Evolutionary conservation across 148 eudicot genomes (phyloP).

Genomic region (Limonium bicolor): DNA sequence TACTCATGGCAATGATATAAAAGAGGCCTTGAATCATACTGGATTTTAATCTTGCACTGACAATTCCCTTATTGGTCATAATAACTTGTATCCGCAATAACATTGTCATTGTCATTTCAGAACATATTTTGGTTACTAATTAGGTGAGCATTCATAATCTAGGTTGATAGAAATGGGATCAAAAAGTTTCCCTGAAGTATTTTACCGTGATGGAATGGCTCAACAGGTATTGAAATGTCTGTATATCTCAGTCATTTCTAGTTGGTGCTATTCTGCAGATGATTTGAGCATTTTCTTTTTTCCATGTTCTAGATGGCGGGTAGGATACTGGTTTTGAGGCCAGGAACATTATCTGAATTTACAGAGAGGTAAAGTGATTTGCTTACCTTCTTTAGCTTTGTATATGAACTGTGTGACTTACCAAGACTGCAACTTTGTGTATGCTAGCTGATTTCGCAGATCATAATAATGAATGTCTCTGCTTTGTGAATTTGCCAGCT

Average conservation of each 20-base stretch:
- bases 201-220: constrained; percentile 56
- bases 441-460: too few species aligned
- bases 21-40: too few species aligned
- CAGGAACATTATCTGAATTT: constrained; percentile 58
- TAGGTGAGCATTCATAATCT: constrained; percentile 6
- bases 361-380: constrained; percentile 41
- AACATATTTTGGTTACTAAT: too few species aligned
- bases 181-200: constrained; percentile 76
- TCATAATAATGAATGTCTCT: neutral
- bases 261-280: neutral
- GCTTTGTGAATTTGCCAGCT: constrained; percentile 24
- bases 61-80: too few species aligned
- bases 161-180: constrained; percentile 82
- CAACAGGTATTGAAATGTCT: constrained; percentile 35
- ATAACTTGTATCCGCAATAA: neutral
- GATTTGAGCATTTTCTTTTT: constrained; percentile 1
- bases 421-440: too few species aligned
- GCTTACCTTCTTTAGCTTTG: neutral
- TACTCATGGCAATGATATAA: too few species aligned
- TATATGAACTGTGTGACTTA: neutral
- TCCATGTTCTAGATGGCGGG: constrained; percentile 69
- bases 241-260: neutral
- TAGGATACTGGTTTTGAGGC: constrained; percentile 70
- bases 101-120: neutral
- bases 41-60: too few species aligned